A percentile compares a stretch with the other conserved stretches of the same genome.
Evolutionary conservation across 306 rosid species (phyloP).

Genomic region (Oxytropis ochrocephala): DNA sequence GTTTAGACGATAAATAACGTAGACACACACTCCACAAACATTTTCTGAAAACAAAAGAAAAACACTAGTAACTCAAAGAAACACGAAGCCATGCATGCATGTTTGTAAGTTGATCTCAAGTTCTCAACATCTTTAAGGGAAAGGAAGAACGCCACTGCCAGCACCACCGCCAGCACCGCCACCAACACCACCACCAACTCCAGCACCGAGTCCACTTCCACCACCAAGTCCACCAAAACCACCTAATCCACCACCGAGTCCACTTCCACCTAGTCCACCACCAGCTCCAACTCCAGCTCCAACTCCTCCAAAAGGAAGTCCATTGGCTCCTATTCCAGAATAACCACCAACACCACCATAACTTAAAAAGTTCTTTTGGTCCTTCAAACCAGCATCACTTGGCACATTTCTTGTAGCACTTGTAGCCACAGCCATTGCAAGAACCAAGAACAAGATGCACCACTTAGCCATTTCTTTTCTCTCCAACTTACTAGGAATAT

Average conservation of each 20-base stretch:
- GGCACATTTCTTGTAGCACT: constrained; percentile 54
- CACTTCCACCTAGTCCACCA: constrained; percentile 27
- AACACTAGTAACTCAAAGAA: neutral
- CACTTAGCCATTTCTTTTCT: constrained; percentile 36
- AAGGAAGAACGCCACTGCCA: constrained; percentile 41
- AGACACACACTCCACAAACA: too few relatives aligned
- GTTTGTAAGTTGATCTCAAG: neutral
- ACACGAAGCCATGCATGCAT: neutral
- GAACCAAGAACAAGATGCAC: constrained; percentile 31
- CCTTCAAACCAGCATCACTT: constrained; percentile 55
- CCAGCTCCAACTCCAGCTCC: constrained; percentile 55
- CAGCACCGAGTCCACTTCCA: constrained; percentile 27
- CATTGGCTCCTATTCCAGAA: constrained; percentile 68
- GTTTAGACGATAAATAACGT: too few relatives aligned
- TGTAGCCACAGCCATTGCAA: constrained; percentile 44
- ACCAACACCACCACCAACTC: constrained; percentile 33
- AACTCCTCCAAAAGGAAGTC: constrained; percentile 64
- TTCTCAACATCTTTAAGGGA: constrained; percentile 36
- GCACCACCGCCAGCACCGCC: constrained; percentile 27
- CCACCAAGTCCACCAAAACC: constrained; percentile 38
- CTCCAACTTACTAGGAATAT: neutral
- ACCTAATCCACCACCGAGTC: constrained; percentile 32
- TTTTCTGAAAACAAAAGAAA: too few relatives aligned
- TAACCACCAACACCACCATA: constrained; percentile 66
- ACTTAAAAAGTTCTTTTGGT: constrained; percentile 68